Base-by-base conservation (phyloP, 495 filamentous ascomycete species). In the Talaromyces wortmannii region DNA sequence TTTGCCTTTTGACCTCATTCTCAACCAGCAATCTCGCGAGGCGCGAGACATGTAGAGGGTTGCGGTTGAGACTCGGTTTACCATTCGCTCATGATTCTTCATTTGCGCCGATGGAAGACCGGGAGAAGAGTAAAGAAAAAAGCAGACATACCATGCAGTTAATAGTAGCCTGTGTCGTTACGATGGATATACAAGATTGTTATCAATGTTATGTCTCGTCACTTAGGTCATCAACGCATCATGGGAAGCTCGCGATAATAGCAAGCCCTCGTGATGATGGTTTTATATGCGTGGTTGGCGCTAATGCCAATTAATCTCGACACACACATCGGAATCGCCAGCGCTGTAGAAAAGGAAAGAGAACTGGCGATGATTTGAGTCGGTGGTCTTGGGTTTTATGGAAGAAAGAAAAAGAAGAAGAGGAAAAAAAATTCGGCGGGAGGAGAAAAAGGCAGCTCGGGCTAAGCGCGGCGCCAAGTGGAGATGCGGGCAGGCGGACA, bases 161-260 rank as follows among this genome's bases (percentile, higher is more conserved):
- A 23, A 23, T 23, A 23, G n/a, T n/a, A n/a, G n/a, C n/a, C n/a
- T n/a, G n/a, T 4, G 23, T 23, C 23, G 23, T 23, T 23, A 23
- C 23, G 23, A 23, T 23, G 23, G 23, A 23, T 23, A 23, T 23
- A 23, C 23, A 23, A 23, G 23, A 23, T 2, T 23, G 23, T 23
- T 23, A n/a, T 30, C 36, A 16, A 33, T 62, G 48, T 44, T 61
- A 75, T 91, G 88, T 91, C 73, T 81, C 87, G 81, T 76, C 84
- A 86, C 79, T 87, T 81, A 96, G 92, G 92, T 97, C 92, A 91
- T 96, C 92, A 91, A 71, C 90, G 84, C 78, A 84, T 97, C 92
- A 92, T 97, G 92, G 90, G 72, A 79, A 85, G 86, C 90, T 74
- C 64, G 15, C n/a, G 11, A 46, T 29, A 52, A 51, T 23, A 23